Conservation (phyloP, 768 basidiomycete genomes). For the Asterophora parasitica region DNA sequence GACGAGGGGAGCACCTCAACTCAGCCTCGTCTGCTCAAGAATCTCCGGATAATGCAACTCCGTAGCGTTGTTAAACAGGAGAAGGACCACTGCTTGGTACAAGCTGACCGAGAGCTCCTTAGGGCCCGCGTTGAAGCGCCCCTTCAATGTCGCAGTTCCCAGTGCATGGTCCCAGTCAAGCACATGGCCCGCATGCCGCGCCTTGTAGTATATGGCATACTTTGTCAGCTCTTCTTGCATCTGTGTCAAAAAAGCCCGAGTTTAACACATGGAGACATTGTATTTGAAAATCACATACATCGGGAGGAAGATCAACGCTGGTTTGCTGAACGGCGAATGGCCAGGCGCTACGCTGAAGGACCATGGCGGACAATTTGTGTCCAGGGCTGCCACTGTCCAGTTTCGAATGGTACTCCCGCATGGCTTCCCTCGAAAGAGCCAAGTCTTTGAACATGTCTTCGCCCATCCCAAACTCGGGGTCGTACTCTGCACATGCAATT, state of each 20-base stretch:
- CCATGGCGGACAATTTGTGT: conserved; percentile 64
- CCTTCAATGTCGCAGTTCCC: conserved; percentile 74
- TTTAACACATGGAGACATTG: background rate
- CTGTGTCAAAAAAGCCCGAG: conserved; percentile 19
- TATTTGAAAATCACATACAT: conserved; percentile 32
- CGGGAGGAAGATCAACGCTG: conserved; percentile 48
- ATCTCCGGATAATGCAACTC: conserved; percentile 68
- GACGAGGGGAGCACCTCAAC: conserved; percentile 38
- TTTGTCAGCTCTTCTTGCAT: conserved; percentile 67
- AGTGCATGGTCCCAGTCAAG: conserved; percentile 87
- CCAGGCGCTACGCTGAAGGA: conserved; percentile 88
- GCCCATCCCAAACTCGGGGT: conserved; percentile 91
- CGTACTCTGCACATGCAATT: conserved; percentile 59
- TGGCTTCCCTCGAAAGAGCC: conserved; percentile 66
- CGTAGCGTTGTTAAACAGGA: conserved; percentile 74
- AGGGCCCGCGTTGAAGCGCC: conserved; percentile 55
- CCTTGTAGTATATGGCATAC: conserved; percentile 71
- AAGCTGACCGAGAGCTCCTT: conserved; percentile 92
- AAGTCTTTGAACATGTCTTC: conserved; percentile 96
- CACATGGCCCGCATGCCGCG: conserved; percentile 68
- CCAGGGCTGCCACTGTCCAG: conserved; percentile 32
- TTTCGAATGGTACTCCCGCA: conserved; percentile 59
- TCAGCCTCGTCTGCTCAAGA: conserved; percentile 60
- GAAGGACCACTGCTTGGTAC: conserved; percentile 82
- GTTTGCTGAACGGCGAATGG: conserved; percentile 59